Evolutionary conservation across 1,284 basidiomycete species (phyloP).

Genomic region (Fomitopsis schrenkii): DNA sequence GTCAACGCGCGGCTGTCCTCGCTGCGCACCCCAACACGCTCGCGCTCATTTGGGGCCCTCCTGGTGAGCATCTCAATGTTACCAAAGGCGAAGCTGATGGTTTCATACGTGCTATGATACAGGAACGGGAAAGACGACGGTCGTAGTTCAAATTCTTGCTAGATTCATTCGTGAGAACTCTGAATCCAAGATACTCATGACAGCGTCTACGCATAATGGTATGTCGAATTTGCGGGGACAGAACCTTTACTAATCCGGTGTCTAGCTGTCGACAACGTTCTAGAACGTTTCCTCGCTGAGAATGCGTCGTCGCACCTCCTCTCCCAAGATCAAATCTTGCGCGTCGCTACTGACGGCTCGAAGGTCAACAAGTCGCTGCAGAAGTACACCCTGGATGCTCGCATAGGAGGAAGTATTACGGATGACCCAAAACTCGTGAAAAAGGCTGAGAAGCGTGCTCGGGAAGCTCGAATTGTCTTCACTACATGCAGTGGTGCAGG

Average conservation of each 20-base stretch:
- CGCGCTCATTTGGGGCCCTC: slow-evolving; percentile 64
- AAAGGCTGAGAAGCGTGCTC: slow-evolving; percentile 52
- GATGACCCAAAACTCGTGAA: slow-evolving; percentile 55
- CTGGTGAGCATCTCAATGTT: slow-evolving; percentile 35
- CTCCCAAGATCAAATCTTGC: slow-evolving; percentile 50
- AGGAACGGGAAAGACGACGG: slow-evolving; percentile 70
- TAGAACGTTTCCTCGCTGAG: slow-evolving; percentile 52
- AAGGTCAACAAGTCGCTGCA: slow-evolving; percentile 55
- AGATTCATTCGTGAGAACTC: slow-evolving; percentile 36
- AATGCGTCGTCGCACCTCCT: slow-evolving; percentile 41
- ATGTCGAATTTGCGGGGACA: slow-evolving; percentile 1
- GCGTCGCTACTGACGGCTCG: slow-evolving; percentile 59
- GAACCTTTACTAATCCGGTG: not conserved
- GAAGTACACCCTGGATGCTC: slow-evolving; percentile 56
- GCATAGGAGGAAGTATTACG: slow-evolving; percentile 55
- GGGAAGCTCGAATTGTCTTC: slow-evolving; percentile 52
- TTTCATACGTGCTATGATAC: not conserved
- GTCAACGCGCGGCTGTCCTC: slow-evolving; percentile 46
- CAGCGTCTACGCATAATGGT: slow-evolving; percentile 68
- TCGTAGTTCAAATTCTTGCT: slow-evolving; percentile 55
- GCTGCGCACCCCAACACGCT: slow-evolving; percentile 36
- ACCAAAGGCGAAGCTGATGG: not conserved
- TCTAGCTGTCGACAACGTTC: slow-evolving; percentile 62
- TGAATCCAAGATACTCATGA: slow-evolving; percentile 52
- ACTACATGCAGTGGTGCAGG: slow-evolving; percentile 65